Evolutionary conservation across 495 filamentous ascomycete genomes (phyloP), one percentile per base, ranked within the genome.

Genomic region (Melanomma pulvis-pyrius): DNA sequence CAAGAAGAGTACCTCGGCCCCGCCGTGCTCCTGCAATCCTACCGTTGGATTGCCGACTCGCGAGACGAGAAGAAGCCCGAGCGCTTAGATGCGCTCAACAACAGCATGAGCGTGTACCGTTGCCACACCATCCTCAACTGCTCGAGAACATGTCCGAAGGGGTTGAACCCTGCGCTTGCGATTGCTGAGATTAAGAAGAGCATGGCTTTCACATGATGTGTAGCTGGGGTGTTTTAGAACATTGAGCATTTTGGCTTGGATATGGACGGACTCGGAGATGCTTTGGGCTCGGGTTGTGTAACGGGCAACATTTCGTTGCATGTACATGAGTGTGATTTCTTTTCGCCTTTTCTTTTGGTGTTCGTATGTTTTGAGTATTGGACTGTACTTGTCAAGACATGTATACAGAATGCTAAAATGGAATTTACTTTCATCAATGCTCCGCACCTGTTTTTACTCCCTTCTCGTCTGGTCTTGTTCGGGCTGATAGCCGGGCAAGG

Each of bases 71-170:
- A 82, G 75, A 93, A 82, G 74, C 86, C 83, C 67, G 86, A 96
- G 85, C 86, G 94, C 74, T 93, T 93, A 86, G 88, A 87, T 59
- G 88, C 88, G 65, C 81, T 98, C 71, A 92, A 98, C 81, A 98
- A 98, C 82, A 92, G 89, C 77, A 98, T 98, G 94, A 93, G 90
- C 80, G 74, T 98, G 75, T 98, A 97, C 84, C 85, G 94, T 72
- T 98, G 94, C 85, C 94, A 98, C 84, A 98, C 94, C 61, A 98
- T 98, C 77, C 84, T 98, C 71, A 98, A 98, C 83, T 98, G 94
- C 87, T 89, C 91, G 67, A 83, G 89, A 77, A 96, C 93, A 60
- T 98, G 94, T 79, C 94, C 94, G 74, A 98, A 98, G 90, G 94
- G 94, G 28, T 79, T 98, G 75, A 98, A 98, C 82, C 94, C 94